Evolutionary conservation across 352 stramenopile species (phyloP).

Genomic region (Phytophthora sp.): DNA sequence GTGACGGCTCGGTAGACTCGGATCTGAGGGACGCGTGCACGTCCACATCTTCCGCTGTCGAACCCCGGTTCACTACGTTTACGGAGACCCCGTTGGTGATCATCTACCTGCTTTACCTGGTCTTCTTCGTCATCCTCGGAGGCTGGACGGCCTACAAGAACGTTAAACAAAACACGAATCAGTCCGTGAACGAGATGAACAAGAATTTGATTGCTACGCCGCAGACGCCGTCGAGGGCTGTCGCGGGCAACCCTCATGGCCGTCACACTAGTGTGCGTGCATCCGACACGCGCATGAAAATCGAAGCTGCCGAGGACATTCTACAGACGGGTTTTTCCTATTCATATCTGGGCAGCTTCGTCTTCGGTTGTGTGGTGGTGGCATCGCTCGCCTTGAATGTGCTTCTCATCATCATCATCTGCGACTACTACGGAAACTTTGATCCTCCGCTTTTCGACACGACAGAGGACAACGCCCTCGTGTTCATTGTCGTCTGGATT

Average conservation of each 20-base stretch:
- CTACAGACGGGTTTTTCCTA: conserved; percentile 35
- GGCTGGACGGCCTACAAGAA: conserved; percentile 31
- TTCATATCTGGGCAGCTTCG: conserved; percentile 18
- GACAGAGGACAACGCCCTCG: conserved; percentile 26
- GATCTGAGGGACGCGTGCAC: conserved; percentile 27
- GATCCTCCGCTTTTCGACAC: conserved; percentile 33
- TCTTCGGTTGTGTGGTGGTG: conserved; percentile 33
- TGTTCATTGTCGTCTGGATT: conserved; percentile 48
- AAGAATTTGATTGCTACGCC: conserved; percentile 36
- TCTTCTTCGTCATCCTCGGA: conserved; percentile 40
- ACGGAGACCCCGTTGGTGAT: conserved; percentile 32
- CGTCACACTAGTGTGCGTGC: conserved; percentile 22
- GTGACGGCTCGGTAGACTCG: conserved; percentile 31
- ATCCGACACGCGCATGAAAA: conserved; percentile 25
- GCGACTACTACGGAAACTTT: conserved; percentile 46
- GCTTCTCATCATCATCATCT: conserved; percentile 39
- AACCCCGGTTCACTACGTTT: conserved; percentile 33
- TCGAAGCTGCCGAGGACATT: conserved; percentile 4
- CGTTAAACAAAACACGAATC: conserved; percentile 24
- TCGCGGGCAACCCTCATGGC: conserved; percentile 8
- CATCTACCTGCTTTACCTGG: conserved; percentile 41
- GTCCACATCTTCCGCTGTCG: conserved; percentile 13
- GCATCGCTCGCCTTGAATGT: conserved; percentile 17
- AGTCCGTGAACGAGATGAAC: conserved; percentile 41
- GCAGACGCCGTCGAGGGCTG: conserved; percentile 28